Percentiles rank a stretch among this genome's conserved stretches.
Conservation (phyloP, 306 rosid genomes). For the Leucaena leucocephala region DNA sequence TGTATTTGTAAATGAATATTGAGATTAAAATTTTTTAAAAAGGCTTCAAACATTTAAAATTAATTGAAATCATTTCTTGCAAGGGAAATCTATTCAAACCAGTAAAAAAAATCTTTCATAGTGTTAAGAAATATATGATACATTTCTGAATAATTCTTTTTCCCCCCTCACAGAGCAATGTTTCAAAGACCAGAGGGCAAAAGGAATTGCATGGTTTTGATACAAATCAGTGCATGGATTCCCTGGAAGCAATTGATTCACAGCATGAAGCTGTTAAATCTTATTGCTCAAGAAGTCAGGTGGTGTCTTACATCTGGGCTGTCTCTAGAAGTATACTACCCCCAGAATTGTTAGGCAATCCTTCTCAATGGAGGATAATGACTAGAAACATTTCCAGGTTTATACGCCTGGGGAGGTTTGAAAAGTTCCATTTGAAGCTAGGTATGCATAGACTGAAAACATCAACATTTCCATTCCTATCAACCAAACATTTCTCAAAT, state of each 20-base stretch:
- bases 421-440: constrained; percentile 66
- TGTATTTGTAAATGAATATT: background rate
- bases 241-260: constrained; percentile 43
- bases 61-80: background rate
- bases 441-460: constrained; percentile 69
- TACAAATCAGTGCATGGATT: constrained; percentile 26
- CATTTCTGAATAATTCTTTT: constrained; percentile 25
- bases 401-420: constrained; percentile 70
- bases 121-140: constrained; percentile 3
- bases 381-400: constrained; percentile 78
- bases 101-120: background rate
- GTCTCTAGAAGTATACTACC: too few species aligned
- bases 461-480: constrained; percentile 66
- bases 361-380: constrained; percentile 74
- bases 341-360: constrained; percentile 68
- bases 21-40: background rate
- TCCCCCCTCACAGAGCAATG: constrained; percentile 40
- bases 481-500: constrained; percentile 46
- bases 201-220: constrained; percentile 42
- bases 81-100: background rate
- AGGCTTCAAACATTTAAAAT: background rate
- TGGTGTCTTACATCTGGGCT: constrained; percentile 72
- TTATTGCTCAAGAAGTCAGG: constrained; percentile 74
- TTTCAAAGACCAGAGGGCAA: constrained; percentile 29
- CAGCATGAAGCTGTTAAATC: constrained; percentile 49